Percentiles rank a stretch among this genome's conserved stretches.
Conservation (phyloP, 208 protist species). For the Vickermania spadyakhi region DNA sequence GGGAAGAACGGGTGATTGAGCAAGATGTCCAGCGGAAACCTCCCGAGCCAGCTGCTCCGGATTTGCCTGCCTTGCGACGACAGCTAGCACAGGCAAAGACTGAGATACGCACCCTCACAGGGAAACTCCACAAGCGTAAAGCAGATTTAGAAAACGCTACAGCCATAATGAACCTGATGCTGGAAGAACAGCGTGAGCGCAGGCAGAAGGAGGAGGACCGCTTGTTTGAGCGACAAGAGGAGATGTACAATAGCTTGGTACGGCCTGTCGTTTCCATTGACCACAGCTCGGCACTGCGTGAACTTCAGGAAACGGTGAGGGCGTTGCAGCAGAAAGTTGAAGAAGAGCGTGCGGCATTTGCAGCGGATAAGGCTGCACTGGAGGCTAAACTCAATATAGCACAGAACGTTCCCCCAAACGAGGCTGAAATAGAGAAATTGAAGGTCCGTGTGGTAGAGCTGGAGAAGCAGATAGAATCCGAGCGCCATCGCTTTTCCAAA, state of each 20-base stretch:
- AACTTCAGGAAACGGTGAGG: not conserved
- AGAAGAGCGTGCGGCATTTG: not conserved
- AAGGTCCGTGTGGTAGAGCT: slow-evolving; percentile 6
- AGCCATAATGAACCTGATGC: not conserved
- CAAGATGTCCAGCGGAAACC: slow-evolving; percentile 12
- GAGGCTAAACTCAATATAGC: not conserved
- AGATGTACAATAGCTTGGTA: not conserved
- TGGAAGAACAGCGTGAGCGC: slow-evolving; percentile 4
- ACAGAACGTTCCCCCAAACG: not conserved
- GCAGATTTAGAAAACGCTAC: slow-evolving; percentile 3
- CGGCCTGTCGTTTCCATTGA: not conserved
- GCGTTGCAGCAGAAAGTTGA: not conserved
- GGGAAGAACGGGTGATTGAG: slow-evolving; percentile 37
- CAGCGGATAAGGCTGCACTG: not conserved
- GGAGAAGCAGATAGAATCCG: slow-evolving; percentile 8
- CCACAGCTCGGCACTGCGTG: not conserved
- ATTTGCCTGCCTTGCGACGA: slow-evolving; percentile 11
- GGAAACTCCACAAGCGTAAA: slow-evolving; percentile 16
- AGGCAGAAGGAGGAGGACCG: not conserved
- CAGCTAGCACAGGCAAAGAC: slow-evolving; percentile 12
- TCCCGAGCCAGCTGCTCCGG: not conserved
- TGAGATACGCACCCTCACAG: slow-evolving; percentile 9
- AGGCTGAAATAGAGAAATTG: not conserved
- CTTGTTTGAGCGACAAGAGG: slow-evolving; percentile 4
- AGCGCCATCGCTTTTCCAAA: slow-evolving; percentile 7